Conservation (phyloP, 106 monocot genomes). For the Platanthera zijinensis region DNA sequence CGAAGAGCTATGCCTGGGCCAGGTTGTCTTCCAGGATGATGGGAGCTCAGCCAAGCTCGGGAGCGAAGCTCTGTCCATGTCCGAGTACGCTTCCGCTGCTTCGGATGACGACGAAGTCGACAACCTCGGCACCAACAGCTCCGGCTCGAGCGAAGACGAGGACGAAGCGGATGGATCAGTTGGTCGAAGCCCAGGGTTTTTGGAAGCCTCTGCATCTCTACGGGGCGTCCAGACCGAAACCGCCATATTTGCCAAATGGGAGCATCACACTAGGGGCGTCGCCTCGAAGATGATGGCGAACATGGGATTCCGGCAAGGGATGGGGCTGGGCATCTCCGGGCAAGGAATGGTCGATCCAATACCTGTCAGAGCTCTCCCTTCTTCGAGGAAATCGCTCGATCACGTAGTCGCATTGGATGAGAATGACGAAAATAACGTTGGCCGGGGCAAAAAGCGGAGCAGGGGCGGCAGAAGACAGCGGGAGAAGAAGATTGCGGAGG, state of each 20-base stretch:
- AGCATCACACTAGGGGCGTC: conserved; percentile 85
- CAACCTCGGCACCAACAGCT: conserved; percentile 16
- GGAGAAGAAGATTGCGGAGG: conserved; percentile 62
- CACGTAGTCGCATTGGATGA: conserved; percentile 42
- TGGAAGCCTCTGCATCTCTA: conserved; percentile 36
- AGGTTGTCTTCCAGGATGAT: conserved; percentile 66
- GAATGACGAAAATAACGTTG: conserved; percentile 12
- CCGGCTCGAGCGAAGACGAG: conserved; percentile 30
- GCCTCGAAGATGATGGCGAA: conserved; percentile 97
- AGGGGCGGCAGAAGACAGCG: conserved; percentile 78
- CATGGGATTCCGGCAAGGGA: conserved; percentile 92
- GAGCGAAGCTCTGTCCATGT: conserved; percentile 43
- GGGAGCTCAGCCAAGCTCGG: conserved; percentile 56
- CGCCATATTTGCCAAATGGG: conserved; percentile 84
- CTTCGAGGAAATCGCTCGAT: conserved; percentile 70
- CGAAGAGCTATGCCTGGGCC: conserved; percentile 42
- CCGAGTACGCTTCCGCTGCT: conserved; percentile 55
- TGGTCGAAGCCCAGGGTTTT: conserved; percentile 61
- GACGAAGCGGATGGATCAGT: conserved; percentile 19
- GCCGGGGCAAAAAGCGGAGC: conserved; percentile 46
- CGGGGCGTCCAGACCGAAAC: conserved; percentile 84
- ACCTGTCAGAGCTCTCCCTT: conserved; percentile 58
- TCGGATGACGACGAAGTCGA: conserved; percentile 47
- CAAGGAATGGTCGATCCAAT: conserved; percentile 81
- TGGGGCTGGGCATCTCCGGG: conserved; percentile 80